phyloP scores from a whole-genome alignment of 192 early-diverging fungal species.

The Helicostylum pulchrum region DNA sequence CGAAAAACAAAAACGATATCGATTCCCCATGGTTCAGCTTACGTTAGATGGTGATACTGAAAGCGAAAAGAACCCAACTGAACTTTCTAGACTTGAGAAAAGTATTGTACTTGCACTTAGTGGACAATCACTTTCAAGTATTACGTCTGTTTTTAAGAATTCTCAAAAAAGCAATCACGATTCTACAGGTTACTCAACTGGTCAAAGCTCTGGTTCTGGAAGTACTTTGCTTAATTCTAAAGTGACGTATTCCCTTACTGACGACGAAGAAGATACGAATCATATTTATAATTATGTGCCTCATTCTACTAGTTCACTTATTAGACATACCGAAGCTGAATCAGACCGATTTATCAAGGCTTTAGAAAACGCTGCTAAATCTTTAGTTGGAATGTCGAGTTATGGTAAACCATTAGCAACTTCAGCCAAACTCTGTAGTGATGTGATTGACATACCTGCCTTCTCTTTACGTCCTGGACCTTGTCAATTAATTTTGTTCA shows the following conservation, averaged over 20 bases:
- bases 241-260: no score
- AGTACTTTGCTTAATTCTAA: no score
- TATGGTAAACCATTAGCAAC: conserved; percentile 17
- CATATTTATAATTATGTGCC: no score
- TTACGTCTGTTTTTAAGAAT: not conserved
- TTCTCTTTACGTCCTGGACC: conserved; percentile 24
- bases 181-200: no score
- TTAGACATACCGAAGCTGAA: no score
- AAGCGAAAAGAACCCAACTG: not conserved
- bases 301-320: no score
- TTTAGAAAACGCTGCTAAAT: conserved; percentile 13
- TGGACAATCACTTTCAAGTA: conserved; percentile 5
- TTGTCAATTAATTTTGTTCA: conserved; percentile 33
- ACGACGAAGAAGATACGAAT: no score
- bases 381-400: conserved; percentile 9
- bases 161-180: no score
- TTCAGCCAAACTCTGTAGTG: conserved; percentile 20
- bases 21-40: conserved; percentile 26
- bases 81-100: conserved; percentile 10
- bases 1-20: conserved; percentile 18
- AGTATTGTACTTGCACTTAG: conserved; percentile 1
- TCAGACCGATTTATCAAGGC: conserved; percentile 9
- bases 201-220: no score
- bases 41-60: conserved; percentile 16
- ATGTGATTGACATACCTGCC: conserved; percentile 29